Evolutionary conservation across 2,329 filamentous ascomycete genomes (phyloP), one percentile per base, ranked within the genome.

Genomic region (Aureobasidium sp.): DNA sequence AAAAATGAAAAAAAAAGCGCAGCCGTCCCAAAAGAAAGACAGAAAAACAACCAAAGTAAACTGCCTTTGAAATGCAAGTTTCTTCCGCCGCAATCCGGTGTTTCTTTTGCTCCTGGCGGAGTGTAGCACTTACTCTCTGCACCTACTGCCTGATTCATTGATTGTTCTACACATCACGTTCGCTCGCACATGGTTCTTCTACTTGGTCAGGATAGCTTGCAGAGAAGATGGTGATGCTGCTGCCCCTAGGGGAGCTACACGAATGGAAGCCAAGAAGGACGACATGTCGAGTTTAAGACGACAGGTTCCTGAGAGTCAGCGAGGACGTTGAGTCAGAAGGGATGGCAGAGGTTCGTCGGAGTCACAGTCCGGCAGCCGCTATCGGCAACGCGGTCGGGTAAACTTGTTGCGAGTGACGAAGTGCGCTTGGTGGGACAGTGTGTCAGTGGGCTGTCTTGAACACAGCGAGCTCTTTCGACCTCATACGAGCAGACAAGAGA

Each of bases 401-500:
- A 57, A 57, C 27, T 31, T 36, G 53, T 22, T 44, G 37, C 27
- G 29, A 57, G 53, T 57, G 53, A 57, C 53, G 53, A 45, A 45
- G 53, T 45, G 41, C 39, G 29, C 29, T 22, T 44, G 52, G 41
- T 44, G 29, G 39, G 37, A 45, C 39, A 44, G 41, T 12, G 41
- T 8, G 41, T 8, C 15, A 11, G 29, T 29, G 25, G 37, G 37
- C 34, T 9, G 20, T 25, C 11, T 17, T 8, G 31, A 41, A 36
- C 25, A 42, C 37, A 55, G 25, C 15, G 51, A 52, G 49, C 49
- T 52, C 31, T 52, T 37, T 8, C 6, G 14, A 39, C 22, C 36
- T 55, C 53, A 57, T 20, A 45, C 53, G 39, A 56, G 52, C 52
- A 56, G 37, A 42, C 20, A 56, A 42, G 36, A 56, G 57, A 62